These are phyloP conservation scores for Brettanomyces custersianus DNA, from an alignment of 805 yeast species.

Conservation along the genomic window DNA sequence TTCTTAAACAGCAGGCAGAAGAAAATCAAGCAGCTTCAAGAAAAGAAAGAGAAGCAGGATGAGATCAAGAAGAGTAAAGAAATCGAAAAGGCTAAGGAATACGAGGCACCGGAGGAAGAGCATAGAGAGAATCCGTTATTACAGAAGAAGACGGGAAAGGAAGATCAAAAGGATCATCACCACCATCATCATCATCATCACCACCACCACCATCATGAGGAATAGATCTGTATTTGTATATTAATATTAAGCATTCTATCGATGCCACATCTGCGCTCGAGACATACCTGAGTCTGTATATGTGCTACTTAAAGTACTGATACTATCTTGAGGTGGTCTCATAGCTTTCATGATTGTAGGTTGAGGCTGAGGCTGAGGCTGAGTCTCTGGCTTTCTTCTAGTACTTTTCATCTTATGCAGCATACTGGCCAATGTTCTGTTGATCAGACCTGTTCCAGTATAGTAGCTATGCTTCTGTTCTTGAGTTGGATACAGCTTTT, in stretches of 20 bases:
- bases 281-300: neutral
- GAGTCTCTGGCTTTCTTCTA: no score
- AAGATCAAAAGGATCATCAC: slow-evolving; percentile 12
- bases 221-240: neutral
- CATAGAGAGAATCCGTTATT: slow-evolving; percentile 27
- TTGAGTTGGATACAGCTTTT: no score
- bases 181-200: slow-evolving; percentile 3
- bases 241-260: neutral
- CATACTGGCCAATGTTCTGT: no score
- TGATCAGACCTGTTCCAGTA: no score
- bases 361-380: no score
- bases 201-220: slow-evolving; percentile 7
- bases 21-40: slow-evolving; percentile 58
- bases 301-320: no score
- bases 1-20: slow-evolving; percentile 85
- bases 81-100: slow-evolving; percentile 67
- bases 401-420: no score
- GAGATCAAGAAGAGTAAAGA: slow-evolving; percentile 58
- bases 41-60: slow-evolving; percentile 71
- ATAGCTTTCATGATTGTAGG: no score
- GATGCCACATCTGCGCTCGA: neutral
- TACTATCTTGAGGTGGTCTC: no score
- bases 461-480: no score
- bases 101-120: slow-evolving; percentile 76
- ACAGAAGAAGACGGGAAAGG: slow-evolving; percentile 20